Conservation (phyloP, 1,284 basidiomycete genomes). For the Neonothopanus nambi region DNA sequence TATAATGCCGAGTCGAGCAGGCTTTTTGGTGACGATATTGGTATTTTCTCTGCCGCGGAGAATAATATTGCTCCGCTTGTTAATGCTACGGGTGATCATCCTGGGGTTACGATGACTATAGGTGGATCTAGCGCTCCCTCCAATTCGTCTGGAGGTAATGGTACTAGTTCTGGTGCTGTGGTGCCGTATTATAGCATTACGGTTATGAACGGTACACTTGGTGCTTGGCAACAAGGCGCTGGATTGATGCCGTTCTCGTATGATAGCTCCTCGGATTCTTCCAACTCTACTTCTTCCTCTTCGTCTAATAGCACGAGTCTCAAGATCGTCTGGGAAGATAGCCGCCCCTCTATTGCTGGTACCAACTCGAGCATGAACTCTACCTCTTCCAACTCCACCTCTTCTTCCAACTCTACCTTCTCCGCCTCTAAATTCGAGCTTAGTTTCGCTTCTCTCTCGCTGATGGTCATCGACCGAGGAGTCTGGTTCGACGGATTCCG, state of each 20-base stretch:
- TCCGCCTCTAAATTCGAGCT: neutral
- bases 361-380: neutral
- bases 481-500: neutral
- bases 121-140: neutral
- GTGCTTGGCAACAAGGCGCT: neutral
- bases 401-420: neutral
- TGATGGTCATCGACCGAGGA: neutral
- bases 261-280: neutral
- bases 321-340: neutral
- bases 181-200: neutral
- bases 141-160: neutral
- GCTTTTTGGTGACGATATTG: neutral
- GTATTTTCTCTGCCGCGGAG: neutral
- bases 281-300: neutral
- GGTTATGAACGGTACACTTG: neutral
- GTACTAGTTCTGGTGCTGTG: neutral
- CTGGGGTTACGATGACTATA: neutral
- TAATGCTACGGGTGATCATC: neutral
- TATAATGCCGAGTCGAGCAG: neutral
- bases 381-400: neutral
- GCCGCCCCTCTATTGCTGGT: too few species aligned
- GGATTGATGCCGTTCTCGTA: neutral
- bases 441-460: neutral
- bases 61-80: neutral
- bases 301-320: neutral